These are phyloP conservation scores for Colletotrichum sp. DNA, from an alignment of 2,329 filamentous ascomycete genomes.

Conservation along the genomic window DNA sequence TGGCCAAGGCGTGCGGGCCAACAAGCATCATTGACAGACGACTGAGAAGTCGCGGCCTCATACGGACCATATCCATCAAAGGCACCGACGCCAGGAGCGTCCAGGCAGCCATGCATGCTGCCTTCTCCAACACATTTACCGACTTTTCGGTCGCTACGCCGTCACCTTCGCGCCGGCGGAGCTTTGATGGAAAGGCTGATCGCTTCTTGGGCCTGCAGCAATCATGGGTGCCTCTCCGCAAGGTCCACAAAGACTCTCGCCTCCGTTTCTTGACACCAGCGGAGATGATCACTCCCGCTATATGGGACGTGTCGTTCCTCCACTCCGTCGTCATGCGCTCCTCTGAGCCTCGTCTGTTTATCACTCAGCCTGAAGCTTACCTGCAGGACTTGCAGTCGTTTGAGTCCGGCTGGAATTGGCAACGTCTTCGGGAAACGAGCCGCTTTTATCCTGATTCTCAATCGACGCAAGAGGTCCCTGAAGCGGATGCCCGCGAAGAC, in stretches of 20 bases:
- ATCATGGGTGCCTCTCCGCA: slow-evolving; percentile 76
- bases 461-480: slow-evolving; percentile 50
- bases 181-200: slow-evolving; percentile 37
- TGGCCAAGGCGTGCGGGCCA: slow-evolving; percentile 70
- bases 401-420: slow-evolving; percentile 72
- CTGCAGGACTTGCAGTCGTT: slow-evolving; percentile 65
- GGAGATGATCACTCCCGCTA: slow-evolving; percentile 74
- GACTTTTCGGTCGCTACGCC: slow-evolving; percentile 33
- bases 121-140: slow-evolving; percentile 64
- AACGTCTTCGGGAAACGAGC: slow-evolving; percentile 66
- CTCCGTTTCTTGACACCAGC: slow-evolving; percentile 72
- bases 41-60: slow-evolving; percentile 76
- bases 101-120: slow-evolving; percentile 63
- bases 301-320: slow-evolving; percentile 76
- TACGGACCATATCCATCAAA: slow-evolving; percentile 66
- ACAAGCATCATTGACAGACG: slow-evolving; percentile 69
- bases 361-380: slow-evolving; percentile 78
- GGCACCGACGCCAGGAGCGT: slow-evolving; percentile 72
- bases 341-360: slow-evolving; percentile 70
- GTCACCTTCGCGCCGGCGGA: slow-evolving; percentile 13
- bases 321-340: slow-evolving; percentile 76
- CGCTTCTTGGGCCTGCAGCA: slow-evolving; percentile 68
- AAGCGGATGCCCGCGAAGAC: slow-evolving; percentile 66
- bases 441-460: slow-evolving; percentile 53
- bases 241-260: slow-evolving; percentile 75